These are phyloP conservation scores for Ceratocystis destructans DNA, from an alignment of 2,329 filamentous ascomycete genomes.

Conservation along the genomic window DNA sequence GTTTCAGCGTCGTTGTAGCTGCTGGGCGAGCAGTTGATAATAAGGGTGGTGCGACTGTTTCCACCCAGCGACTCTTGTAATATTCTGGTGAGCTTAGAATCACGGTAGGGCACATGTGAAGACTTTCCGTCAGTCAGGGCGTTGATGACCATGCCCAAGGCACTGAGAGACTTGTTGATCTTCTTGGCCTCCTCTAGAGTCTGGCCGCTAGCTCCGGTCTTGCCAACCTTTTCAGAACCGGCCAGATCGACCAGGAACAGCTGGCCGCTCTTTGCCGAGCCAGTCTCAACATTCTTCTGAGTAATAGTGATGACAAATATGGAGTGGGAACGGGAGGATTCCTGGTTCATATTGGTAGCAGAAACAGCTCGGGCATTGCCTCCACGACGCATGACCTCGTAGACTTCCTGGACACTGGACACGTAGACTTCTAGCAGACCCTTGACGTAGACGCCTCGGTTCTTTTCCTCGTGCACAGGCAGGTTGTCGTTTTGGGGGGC, in stretches of 20 bases:
- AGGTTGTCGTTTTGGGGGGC: slow-evolving; percentile 90
- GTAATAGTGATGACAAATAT: slow-evolving; percentile 96
- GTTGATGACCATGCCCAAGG: slow-evolving; percentile 98
- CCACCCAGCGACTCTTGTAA: slow-evolving; percentile 93
- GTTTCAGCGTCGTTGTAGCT: slow-evolving; percentile 97
- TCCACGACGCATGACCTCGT: slow-evolving; percentile 89
- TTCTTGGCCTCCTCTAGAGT: slow-evolving; percentile 98
- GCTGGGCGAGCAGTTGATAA: slow-evolving; percentile 98
- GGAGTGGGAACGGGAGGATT: slow-evolving; percentile 94
- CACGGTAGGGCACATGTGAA: slow-evolving; percentile 87
- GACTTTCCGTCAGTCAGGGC: slow-evolving; percentile 94
- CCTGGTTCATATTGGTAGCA: slow-evolving; percentile 97
- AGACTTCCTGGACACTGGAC: slow-evolving; percentile 87
- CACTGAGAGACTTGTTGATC: slow-evolving; percentile 99
- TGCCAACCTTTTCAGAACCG: slow-evolving; percentile 95
- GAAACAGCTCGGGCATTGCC: slow-evolving; percentile 82
- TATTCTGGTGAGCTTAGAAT: slow-evolving; percentile 94
- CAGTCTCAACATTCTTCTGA: slow-evolving; percentile 94
- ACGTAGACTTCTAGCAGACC: slow-evolving; percentile 90
- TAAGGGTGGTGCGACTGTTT: slow-evolving; percentile 94
- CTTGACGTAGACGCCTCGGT: slow-evolving; percentile 90
- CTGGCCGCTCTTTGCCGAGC: slow-evolving; percentile 89
- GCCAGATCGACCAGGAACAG: slow-evolving; percentile 96
- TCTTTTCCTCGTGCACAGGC: slow-evolving; percentile 96
- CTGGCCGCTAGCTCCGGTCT: slow-evolving; percentile 94